Evolutionary conservation across 768 basidiomycete species (phyloP), one percentile per base, ranked within the genome.

Genomic region (Piloderma croceum): DNA sequence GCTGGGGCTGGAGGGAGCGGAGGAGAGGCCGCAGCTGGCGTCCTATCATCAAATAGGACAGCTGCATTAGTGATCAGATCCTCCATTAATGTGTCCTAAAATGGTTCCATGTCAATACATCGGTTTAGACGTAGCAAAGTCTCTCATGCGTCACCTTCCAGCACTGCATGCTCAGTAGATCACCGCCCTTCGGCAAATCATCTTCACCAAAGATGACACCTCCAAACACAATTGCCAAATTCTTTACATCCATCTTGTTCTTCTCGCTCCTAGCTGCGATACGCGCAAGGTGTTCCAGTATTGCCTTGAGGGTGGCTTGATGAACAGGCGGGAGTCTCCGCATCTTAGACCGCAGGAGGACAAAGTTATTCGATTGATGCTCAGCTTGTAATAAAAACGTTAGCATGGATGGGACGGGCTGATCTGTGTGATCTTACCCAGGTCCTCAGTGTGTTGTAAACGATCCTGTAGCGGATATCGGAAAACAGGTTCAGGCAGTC

Each of bases 201-300:
- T 96, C 91, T 59, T 93, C 90, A 5, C 91, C 91, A 49, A 96
- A 92, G 34, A 96, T 77, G 18, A 90, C 89, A 7, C 80, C 71
- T 15, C 85, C 84, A 63, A 94, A 93, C 3, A 92, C 82, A 34
- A 96, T 92, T 3, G 90, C 88, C 18, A 96, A 67, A 55, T 94
- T 96, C 68, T 83, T 90, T 3, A 82, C 70, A 52, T 91, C 92
- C 92, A 96, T 96, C 62, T 93, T 94, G 57, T 93, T 96, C 56
- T 75, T 80, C 20, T 82, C 79, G 17, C 71, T 69, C 24, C 69
- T 68, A 4, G 79, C 65, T 3, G 79, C 74, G 11, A 96, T 79
- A 11, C 82, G 74, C 3, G 81, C 68, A 13, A 96, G 74, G 59
- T 94, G 92, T 47, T 93, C 91, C 15, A 93, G 60, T 20, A 93